phyloP scores from a whole-genome alignment of 768 basidiomycete genomes.

The Boletus fagicola region DNA sequence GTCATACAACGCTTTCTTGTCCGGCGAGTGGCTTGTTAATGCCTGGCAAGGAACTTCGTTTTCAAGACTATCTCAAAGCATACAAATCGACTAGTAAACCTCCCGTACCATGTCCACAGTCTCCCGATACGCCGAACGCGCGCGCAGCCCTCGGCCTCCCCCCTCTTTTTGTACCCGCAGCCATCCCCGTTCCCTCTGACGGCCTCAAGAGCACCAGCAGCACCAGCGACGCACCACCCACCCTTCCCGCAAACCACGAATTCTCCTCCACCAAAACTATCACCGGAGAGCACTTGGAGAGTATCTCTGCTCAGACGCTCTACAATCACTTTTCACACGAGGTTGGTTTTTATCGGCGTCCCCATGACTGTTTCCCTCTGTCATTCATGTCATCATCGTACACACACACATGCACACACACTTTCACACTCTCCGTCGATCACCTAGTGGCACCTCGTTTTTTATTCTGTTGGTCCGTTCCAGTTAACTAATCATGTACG shows the following conservation, averaged over 20 bases:
- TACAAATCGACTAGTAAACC: constrained; percentile 46
- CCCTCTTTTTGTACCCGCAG: constrained; percentile 49
- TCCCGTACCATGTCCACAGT: constrained; percentile 48
- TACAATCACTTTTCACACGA: constrained; percentile 41
- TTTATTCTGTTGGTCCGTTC: background rate
- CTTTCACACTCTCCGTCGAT: background rate
- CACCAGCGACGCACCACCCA: constrained; percentile 2
- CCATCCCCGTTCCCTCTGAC: constrained; percentile 17
- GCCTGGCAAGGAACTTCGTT: constrained; percentile 48
- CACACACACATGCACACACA: background rate
- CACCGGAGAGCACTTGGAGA: constrained; percentile 33
- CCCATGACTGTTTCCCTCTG: background rate
- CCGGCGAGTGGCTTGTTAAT: background rate
- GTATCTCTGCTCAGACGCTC: constrained; percentile 38
- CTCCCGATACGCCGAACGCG: constrained; percentile 44
- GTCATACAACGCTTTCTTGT: background rate
- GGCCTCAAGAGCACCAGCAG: background rate
- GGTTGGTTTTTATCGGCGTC: constrained; percentile 32
- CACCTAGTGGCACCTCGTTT: background rate
- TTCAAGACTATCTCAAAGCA: constrained; percentile 51
- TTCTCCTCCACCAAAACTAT: constrained; percentile 28
- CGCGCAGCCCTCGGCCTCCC: constrained; percentile 48
- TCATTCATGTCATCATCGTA: background rate
- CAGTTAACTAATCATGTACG: constrained; percentile 15
- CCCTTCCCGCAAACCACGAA: constrained; percentile 19